A percentile compares a stretch with the other conserved stretches of the same genome.
phyloP scores from a whole-genome alignment of 208 protist genomes.

The Balamuthia mandrillaris region DNA sequence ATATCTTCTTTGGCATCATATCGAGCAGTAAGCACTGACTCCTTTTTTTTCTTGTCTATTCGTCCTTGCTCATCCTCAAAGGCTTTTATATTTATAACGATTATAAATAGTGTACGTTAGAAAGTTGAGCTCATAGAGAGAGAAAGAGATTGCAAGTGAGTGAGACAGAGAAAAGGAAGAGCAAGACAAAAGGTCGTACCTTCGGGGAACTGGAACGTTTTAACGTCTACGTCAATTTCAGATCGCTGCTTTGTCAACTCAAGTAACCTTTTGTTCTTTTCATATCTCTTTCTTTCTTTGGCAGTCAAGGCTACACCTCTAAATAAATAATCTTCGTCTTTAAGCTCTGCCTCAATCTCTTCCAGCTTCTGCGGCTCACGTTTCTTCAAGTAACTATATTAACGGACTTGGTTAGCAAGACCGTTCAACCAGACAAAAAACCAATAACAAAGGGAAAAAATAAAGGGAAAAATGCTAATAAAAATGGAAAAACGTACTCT shows the following conservation, averaged over 20 bases:
- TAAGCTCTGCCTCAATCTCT: conserved; percentile 25
- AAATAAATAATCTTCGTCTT: conserved; percentile 43
- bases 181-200: neutral
- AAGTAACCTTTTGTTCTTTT: neutral
- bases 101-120: neutral
- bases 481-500: too few species aligned
- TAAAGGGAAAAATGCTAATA: too few species aligned
- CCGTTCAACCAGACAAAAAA: too few species aligned
- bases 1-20: conserved; percentile 39
- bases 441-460: too few species aligned
- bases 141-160: neutral
- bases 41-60: conserved; percentile 44
- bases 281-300: neutral
- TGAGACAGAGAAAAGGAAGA: neutral
- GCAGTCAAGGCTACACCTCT: neutral
- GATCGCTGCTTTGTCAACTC: neutral
- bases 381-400: conserved; percentile 40
- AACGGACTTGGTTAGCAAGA: too few species aligned
- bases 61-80: conserved; percentile 9
- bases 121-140: neutral
- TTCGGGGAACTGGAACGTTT: neutral
- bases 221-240: conserved; percentile 4
- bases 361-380: conserved; percentile 49
- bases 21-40: conserved; percentile 34
- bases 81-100: too few species aligned